Evolutionary conservation across 768 basidiomycete species (phyloP).

Genomic region (Pseudohyphozyma bogoriensis): DNA sequence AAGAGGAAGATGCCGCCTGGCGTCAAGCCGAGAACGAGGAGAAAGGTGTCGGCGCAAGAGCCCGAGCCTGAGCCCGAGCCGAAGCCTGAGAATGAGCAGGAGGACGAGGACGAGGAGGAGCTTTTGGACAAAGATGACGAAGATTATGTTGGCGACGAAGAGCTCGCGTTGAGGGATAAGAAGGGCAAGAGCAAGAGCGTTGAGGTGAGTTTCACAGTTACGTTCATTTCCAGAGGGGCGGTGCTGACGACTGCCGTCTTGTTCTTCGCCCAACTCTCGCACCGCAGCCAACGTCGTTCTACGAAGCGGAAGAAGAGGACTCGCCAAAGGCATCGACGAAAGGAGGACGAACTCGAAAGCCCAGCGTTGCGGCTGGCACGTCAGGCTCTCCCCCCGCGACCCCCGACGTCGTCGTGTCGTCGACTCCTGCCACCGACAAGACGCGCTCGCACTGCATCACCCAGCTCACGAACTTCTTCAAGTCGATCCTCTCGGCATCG

Average conservation of each 20-base stretch:
- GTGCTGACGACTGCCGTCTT: no score
- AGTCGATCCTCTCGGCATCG: slow-evolving; percentile 21
- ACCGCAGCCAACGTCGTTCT: no score
- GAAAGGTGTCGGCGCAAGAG: no score
- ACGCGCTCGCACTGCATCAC: slow-evolving; percentile 27
- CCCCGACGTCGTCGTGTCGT: neutral
- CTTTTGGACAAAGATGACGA: slow-evolving; percentile 43
- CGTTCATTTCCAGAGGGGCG: no score
- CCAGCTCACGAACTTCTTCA: slow-evolving; percentile 24
- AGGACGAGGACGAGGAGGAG: slow-evolving; percentile 8
- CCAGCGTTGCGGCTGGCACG: neutral
- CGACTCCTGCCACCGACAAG: slow-evolving; percentile 19
- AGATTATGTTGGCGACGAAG: slow-evolving; percentile 50
- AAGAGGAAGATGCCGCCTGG: no score
- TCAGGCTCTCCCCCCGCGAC: neutral
- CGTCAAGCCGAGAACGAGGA: no score
- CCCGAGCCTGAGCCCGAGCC: neutral
- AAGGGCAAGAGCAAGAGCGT: neutral
- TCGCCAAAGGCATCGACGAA: no score
- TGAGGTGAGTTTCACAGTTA: no score
- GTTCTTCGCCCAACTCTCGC: no score
- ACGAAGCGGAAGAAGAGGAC: no score
- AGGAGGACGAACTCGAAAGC: neutral
- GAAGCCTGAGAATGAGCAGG: slow-evolving; percentile 7
- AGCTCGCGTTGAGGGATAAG: neutral